phyloP scores from a whole-genome alignment of 495 filamentous ascomycete species.

The Lasiosphaeris hirsuta region DNA sequence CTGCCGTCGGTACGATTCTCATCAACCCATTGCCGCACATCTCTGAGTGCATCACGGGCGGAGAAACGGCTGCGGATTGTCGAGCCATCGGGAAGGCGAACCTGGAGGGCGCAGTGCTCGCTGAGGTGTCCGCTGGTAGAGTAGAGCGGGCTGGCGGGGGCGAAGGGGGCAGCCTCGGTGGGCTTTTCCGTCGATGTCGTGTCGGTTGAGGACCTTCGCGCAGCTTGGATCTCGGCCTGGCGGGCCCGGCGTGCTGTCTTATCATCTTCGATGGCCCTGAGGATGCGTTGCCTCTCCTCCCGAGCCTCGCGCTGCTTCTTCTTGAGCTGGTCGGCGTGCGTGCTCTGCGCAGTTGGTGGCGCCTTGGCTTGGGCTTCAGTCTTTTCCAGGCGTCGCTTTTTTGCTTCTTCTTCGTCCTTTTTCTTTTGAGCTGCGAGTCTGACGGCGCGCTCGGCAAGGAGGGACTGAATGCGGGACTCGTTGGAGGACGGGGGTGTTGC shows the following conservation, averaged over 20 bases:
- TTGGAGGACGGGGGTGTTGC: slow-evolving; percentile 19
- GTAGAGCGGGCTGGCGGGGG: slow-evolving; percentile 17
- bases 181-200: slow-evolving; percentile 7
- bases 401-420: slow-evolving; percentile 30
- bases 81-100: slow-evolving; percentile 80
- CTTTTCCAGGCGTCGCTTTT: slow-evolving; percentile 26
- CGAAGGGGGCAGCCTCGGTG: not conserved
- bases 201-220: slow-evolving; percentile 18
- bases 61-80: slow-evolving; percentile 71
- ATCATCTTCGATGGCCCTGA: slow-evolving; percentile 64
- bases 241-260: slow-evolving; percentile 57
- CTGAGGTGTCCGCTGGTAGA: slow-evolving; percentile 19
- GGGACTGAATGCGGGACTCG: slow-evolving; percentile 18
- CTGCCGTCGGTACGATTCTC: slow-evolving; percentile 25
- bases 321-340: slow-evolving; percentile 49
- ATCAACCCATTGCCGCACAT: slow-evolving; percentile 79
- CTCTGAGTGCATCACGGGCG: slow-evolving; percentile 58
- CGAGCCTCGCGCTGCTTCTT: slow-evolving; percentile 52
- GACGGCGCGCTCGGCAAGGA: slow-evolving; percentile 29
- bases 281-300: slow-evolving; percentile 58
- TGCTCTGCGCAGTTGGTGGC: slow-evolving; percentile 26
- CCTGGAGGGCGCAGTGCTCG: slow-evolving; percentile 63
- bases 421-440: slow-evolving; percentile 26
- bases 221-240: slow-evolving; percentile 48
- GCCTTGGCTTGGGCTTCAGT: slow-evolving; percentile 34